Evolutionary conservation across 495 filamentous ascomycete species (phyloP).

Genomic region (Podospora pseudocomata): DNA sequence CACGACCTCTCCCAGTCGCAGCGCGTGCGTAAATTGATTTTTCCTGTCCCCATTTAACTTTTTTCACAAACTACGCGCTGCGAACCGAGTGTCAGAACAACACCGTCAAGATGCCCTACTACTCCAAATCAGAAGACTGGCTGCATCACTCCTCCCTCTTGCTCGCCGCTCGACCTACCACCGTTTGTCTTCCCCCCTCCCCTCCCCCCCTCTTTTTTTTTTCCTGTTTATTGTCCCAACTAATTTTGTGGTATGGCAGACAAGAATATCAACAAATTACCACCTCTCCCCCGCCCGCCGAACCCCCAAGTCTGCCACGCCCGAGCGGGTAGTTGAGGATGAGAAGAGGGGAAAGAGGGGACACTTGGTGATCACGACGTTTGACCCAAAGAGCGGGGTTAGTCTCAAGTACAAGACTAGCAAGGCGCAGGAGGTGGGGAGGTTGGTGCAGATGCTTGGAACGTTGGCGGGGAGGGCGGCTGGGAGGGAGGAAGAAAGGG

Average conservation of each 20-base stretch:
- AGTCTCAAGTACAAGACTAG: constrained; percentile 87
- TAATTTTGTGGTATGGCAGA: constrained; percentile 45
- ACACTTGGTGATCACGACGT: constrained; percentile 81
- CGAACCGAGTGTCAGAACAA: not conserved
- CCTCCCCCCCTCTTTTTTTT: not conserved
- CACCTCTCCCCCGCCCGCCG: constrained; percentile 52
- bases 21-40: too few relatives aligned
- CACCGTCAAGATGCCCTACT: constrained; percentile 46
- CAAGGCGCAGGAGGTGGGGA: constrained; percentile 83
- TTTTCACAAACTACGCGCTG: too few relatives aligned
- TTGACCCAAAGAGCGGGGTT: constrained; percentile 73
- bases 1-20: too few relatives aligned
- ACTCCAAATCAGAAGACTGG: constrained; percentile 53
- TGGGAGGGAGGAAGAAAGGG: constrained; percentile 36
- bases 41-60: too few relatives aligned
- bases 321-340: constrained; percentile 12
- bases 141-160: constrained; percentile 48
- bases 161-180: constrained; percentile 44
- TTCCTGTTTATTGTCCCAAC: too few relatives aligned
- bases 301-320: constrained; percentile 14
- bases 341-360: constrained; percentile 44
- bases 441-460: constrained; percentile 72
- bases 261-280: constrained; percentile 82
- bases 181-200: constrained; percentile 33
- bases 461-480: constrained; percentile 63